Evolutionary conservation across 1,284 basidiomycete genomes (phyloP), one percentile per base, ranked within the genome.

Genomic region (Inonotus obliquus): DNA sequence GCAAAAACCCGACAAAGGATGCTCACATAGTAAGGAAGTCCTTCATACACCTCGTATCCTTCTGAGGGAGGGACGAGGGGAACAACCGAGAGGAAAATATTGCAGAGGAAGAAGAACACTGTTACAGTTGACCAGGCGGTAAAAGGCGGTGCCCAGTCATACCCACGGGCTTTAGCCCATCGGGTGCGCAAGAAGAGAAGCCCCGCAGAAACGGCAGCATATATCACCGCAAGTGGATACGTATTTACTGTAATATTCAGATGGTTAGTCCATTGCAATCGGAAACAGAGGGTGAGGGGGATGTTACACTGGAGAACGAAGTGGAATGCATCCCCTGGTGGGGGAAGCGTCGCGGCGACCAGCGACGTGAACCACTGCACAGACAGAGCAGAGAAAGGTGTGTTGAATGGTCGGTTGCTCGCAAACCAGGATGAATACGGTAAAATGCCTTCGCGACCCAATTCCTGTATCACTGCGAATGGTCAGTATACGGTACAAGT

Each of bases 321-420:
- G 19, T 84, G 74, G 66, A 87, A 90, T 0, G 84, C 84, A 66
- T 89, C 87, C 1, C 87, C 85, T 0, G 84, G 78, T 1, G 86
- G 87, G 0, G 83, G 76, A 0, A 75, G 73, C 5, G 81, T 66
- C 51, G 84, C 73, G 52, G 84, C 73, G 2, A 76, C 66, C 13
- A 77, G 76, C 0, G 82, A 85, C n/a, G 84, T 67, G 14, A 81
- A n/a, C 67, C 81, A 87, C 66, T 87, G 84, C 0, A 76, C 75
- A 48, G 81, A 79, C 9, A 89, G 72, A 0, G 83, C 87, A 0
- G 80, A 74, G 1, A 87, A 70, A 0, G 87, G 87, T 0, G 85
- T 78, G 59, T 77, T 73, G 70, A 85, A 87, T 0, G 85, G 86
- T 66, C 81, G 82, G 70, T 81, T 87, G 70, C 81, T 85, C 0